A percentile compares a stretch with the other conserved stretches of the same genome.
phyloP scores from a whole-genome alignment of 2,329 filamentous ascomycete species.

The Colletotrichum sp. region DNA sequence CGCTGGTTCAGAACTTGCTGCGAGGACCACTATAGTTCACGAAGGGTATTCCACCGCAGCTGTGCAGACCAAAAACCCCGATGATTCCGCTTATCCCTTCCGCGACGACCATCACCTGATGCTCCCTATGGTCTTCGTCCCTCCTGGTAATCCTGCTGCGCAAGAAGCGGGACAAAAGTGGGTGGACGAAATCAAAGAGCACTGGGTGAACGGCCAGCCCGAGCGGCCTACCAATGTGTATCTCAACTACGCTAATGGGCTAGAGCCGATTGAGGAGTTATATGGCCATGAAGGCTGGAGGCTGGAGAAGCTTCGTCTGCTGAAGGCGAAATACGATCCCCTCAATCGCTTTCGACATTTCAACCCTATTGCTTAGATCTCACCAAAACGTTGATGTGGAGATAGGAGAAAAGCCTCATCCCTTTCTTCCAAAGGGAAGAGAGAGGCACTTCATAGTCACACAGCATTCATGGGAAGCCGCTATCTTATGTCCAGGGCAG shows the following conservation, averaged over 20 bases:
- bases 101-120: constrained; percentile 24
- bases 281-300: constrained; percentile 22
- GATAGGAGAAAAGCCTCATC: not conserved
- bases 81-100: constrained; percentile 23
- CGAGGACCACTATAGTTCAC: constrained; percentile 12
- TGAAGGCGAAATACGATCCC: not conserved
- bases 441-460: not conserved
- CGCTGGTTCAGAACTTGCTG: not conserved
- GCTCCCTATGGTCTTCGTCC: not conserved
- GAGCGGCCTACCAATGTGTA: constrained; percentile 11
- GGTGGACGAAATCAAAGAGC: not conserved
- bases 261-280: constrained; percentile 22
- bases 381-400: not conserved
- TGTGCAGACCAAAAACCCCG: not conserved
- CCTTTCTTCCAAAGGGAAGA: not conserved
- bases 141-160: not conserved
- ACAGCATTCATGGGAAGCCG: not conserved
- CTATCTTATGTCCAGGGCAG: no score
- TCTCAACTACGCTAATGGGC: constrained; percentile 28
- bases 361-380: not conserved
- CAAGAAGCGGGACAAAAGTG: not conserved
- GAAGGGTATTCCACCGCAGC: constrained; percentile 29
- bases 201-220: constrained; percentile 26
- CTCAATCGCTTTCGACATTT: not conserved
- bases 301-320: not conserved